Evolutionary conservation across 2,329 filamentous ascomycete species (phyloP), one percentile per base, ranked within the genome.

Genomic region (Arthrobotrys megalospora): DNA sequence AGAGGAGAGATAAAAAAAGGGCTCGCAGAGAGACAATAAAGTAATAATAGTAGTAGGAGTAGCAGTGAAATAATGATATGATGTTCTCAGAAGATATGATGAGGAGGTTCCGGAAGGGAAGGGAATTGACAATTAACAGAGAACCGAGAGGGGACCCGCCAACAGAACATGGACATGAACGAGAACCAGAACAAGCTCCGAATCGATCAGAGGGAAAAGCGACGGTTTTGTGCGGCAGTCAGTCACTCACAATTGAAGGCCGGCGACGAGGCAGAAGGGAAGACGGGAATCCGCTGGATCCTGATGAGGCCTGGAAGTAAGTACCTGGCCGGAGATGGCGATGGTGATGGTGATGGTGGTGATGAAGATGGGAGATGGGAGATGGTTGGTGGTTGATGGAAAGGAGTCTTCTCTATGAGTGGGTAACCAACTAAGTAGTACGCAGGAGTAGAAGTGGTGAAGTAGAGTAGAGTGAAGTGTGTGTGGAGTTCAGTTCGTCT

Each of bases 161-260:
- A 66, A 63, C 63, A 28, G 62, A 5, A 50, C 47, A 50, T 14
- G 47, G 5, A 50, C 47, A 24, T 24, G 19, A 14, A 21, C 16
- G 21, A 21, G 16, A 4, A 21, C 16, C 19, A 21, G 45, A 19
- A 19, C 45, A 48, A 11, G 47, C 6, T 16, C 55, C 55, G 19
- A 75, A 50, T 53, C 63, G 53, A 68, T 68, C 71, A 64, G 64
- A 58, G 50, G 67, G 55, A 65, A 71, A 77, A 68, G 73, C 66
- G 60, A 77, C 73, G 73, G 50, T 62, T 77, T 71, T 77, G 73
- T 77, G 73, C 73, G 73, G 73, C 73, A 77, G 34, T 14, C 48
- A 28, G 24, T 32, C 28, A 52, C 48, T 47, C 45, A 60, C 38
- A 48, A 36, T 60, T 24, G 38, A 48, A 55, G n/a, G 28, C 19